Base-by-base conservation (phyloP, 2,329 filamentous ascomycete species). In the Fusarium equiseti region DNA sequence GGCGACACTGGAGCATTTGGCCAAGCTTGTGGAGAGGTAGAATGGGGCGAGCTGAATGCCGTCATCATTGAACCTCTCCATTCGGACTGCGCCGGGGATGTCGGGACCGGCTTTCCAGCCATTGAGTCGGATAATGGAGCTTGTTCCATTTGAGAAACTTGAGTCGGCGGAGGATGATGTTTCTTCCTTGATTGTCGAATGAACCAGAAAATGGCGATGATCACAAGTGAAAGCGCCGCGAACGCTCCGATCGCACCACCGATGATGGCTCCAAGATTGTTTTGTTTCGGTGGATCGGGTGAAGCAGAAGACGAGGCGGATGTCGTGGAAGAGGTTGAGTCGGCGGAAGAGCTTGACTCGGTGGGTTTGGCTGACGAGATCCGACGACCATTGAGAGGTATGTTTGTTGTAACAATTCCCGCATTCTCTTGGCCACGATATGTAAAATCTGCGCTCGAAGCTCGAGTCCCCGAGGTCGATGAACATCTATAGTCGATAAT, bases 401-500 rank as follows among this genome's bases (percentile, higher is more conserved):
- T 43, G 7, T 9, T 18, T 16, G 54, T 38, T 6, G 54, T 57
- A 15, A 48, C 9, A 11, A 54, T 55, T 2, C 5, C 7, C 18
- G 31, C 53, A 24, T 59, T n/a, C 6, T 31, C 26, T 16, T 63
- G 53, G 2, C 45, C 59, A 18, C 51, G 43, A 6, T 63, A 63
- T 2, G 59, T 63, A 35, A 63, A 63, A 2, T 12, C 24, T 8
- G 12, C 59, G 7, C 24, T 63, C 12, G 53, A 44, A 20, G 15
- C 59, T 46, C 46, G 32, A 32, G 40, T 58, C 8, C 7, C 51
- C 1, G 20, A 42, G 8, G 59, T 63, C 4, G 43, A n/a, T 16
- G 26, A 51, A 24, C 61, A 64, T 55, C 56, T 55, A 35, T 35
- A 64, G 26, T 64, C 61, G 22, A 15, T 4, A 2, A 64, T 45